Base-by-base conservation (phyloP, 2,329 filamentous ascomycete genomes). In the Cercospora berteroae region DNA sequence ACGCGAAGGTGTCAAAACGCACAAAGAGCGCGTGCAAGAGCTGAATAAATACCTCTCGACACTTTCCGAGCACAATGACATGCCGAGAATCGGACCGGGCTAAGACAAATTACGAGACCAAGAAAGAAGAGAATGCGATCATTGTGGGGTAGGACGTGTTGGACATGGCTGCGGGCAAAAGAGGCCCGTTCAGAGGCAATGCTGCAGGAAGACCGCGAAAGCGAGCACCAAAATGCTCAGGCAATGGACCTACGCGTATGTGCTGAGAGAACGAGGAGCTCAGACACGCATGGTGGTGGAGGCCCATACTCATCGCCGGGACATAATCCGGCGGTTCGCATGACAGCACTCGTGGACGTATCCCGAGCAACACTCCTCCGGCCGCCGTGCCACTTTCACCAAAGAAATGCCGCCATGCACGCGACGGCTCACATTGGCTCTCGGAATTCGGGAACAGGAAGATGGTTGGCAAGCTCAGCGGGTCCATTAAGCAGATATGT, bases 21-120 rank as follows among this genome's bases (percentile, higher is more conserved):
- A 99, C 80, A 98, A 98, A 79, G 92, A 99, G 82, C 89, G 93
- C 10, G 94, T 99, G 52, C 94, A 98, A 79, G 93, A 97, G 78
- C 83, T 98, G 74, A 99, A 99, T 79, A 92, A 91, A 70, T 97
- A 98, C 79, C 83, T 99, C 39, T 95, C 92, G 71, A 91, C 89
- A 72, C 81, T 99, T 76, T 97, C 92, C 81, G 95, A 99, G 81
- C 95, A 99, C 81, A 94, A 99, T 80, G 95, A 99, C 78, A 99
- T 99, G 94, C 85, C 85, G 7, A 81, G 84, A 72, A 87, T 87
- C 67, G 85, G 85, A 67, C 85, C 85, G 71, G 85, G 85, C 70
- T 87, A 86, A 85, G 48, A 67, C 6, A 20, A 60, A 42, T 42
- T 2, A n/a, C 3, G 36, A 16, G 2, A 8, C 3, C 2, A 6